Evolutionary conservation across 306 rosid species (phyloP), one percentile per base, ranked within the genome.

Genomic region (Bauhinia variegata): DNA sequence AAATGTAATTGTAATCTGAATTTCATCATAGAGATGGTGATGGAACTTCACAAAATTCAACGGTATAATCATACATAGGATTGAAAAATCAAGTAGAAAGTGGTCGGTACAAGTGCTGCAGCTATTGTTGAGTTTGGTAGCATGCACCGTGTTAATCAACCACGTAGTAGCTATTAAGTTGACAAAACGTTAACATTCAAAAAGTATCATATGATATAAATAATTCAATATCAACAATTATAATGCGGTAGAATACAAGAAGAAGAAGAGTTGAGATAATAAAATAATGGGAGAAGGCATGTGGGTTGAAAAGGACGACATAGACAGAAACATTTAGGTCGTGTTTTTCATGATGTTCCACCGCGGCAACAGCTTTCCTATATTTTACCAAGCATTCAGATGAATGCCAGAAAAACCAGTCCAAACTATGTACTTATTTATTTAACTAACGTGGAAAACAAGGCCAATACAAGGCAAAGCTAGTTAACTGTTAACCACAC

Each of bases 51-150:
- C 48, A 17, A 11, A 59, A 12, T 59, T 60, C 4, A n/a, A 19
- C 12, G 10, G 37, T 36, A 12, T 1, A 0, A 3, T 36, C 7
- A 3, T 36, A 36, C 1, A 58, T 37, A 58, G 34, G 14, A 59
- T 28, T 39, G 13, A 23, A 55, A 14, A 11, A 31, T 3, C 37
- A 63, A 32, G 31, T 39, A 42, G n/a, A 34, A 34, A 52, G 41
- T 38, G 72, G 73, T 30, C 73, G 63, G 63, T 14, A 63, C 28
- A 12, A 54, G 18, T 23, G 17, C 48, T 1, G 23, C 19, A 13
- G 28, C 11, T 11, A 7, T 23, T 37, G 52, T 39, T 38, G 39
- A 15, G 32, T 54, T 54, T 54, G 73, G 54, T 54, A 14, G 15
- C 17, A 16, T 54, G 18, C 31, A 28, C 53, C n/a, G n/a, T n/a